These are phyloP conservation scores for Akanthomyces lecanii DNA, from an alignment of 2,329 filamentous ascomycete genomes.

Conservation along the genomic window DNA sequence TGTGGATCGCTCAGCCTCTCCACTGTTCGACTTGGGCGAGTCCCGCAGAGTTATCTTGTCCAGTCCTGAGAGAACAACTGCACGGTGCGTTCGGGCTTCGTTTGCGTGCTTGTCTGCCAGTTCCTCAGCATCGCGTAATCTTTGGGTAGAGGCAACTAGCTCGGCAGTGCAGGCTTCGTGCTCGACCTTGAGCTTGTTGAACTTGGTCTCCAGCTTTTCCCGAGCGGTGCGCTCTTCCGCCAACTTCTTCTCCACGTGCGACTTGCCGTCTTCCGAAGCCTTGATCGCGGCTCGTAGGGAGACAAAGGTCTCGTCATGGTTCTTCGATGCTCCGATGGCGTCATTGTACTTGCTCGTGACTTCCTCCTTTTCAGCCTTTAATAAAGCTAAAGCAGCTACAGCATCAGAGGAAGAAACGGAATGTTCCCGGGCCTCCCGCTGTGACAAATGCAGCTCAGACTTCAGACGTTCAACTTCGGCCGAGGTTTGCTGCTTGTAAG, in stretches of 20 bases:
- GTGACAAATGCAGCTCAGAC: constrained; percentile 75
- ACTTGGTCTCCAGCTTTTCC: constrained; percentile 70
- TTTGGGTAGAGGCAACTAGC: constrained; percentile 67
- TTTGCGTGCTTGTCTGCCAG: constrained; percentile 80
- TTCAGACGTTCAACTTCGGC: constrained; percentile 82
- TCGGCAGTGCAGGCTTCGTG: constrained; percentile 78
- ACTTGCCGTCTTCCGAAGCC: constrained; percentile 72
- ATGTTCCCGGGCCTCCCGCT: constrained; percentile 76
- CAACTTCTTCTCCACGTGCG: constrained; percentile 73
- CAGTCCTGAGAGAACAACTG: constrained; percentile 77
- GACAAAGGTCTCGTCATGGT: constrained; percentile 66
- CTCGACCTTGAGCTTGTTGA: constrained; percentile 72
- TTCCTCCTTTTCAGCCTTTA: constrained; percentile 84
- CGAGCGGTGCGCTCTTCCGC: constrained; percentile 76
- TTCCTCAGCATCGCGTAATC: constrained; percentile 81
- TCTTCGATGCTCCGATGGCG: constrained; percentile 61
- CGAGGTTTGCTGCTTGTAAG: constrained; percentile 75
- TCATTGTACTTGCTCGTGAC: constrained; percentile 65
- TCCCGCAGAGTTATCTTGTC: constrained; percentile 64
- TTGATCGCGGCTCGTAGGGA: constrained; percentile 73
- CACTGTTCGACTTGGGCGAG: constrained; percentile 41
- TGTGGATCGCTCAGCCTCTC: constrained; percentile 60
- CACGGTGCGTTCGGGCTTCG: constrained; percentile 80
- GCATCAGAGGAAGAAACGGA: constrained; percentile 74
- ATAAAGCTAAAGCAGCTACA: constrained; percentile 65